Evolutionary conservation across 768 basidiomycete genomes (phyloP).

Genomic region (Clitopilus passeckerianus): DNA sequence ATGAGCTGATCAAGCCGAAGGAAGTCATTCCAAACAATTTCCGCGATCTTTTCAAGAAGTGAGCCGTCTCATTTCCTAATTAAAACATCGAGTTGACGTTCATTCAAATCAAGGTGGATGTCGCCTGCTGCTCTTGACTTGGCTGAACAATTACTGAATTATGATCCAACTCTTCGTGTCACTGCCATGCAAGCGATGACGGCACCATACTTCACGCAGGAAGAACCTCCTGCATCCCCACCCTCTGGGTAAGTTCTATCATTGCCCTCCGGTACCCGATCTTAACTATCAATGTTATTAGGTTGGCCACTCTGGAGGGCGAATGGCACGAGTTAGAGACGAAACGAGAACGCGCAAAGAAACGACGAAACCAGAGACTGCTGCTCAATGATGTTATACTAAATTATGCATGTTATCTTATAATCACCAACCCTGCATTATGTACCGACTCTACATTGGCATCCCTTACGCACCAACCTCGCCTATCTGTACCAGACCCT

Average conservation of each 20-base stretch:
- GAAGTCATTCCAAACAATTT: slow-evolving; percentile 72
- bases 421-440: slow-evolving; percentile 11
- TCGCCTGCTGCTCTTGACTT: slow-evolving; percentile 84
- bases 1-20: slow-evolving; percentile 93
- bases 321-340: slow-evolving; percentile 99
- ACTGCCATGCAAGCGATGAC: slow-evolving; percentile 79
- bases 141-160: slow-evolving; percentile 75
- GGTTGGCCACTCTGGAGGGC: slow-evolving; percentile 77
- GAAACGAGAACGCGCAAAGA: slow-evolving; percentile 85
- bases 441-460: slow-evolving; percentile 1
- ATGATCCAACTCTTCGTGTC: slow-evolving; percentile 73
- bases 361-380: slow-evolving; percentile 59
- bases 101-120: slow-evolving; percentile 56
- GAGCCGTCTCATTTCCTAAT: slow-evolving; percentile 13
- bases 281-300: slow-evolving; percentile 21
- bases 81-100: background rate
- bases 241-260: slow-evolving; percentile 69
- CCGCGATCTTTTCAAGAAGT: slow-evolving; percentile 84
- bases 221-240: slow-evolving; percentile 66
- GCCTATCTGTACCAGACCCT: slow-evolving; percentile 50
- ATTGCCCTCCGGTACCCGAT: background rate
- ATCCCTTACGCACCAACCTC: slow-evolving; percentile 16
- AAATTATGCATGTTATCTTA: slow-evolving; percentile 23
- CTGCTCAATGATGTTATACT: slow-evolving; percentile 24
- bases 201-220: slow-evolving; percentile 78